Conservation (phyloP, 768 basidiomycete genomes). For the Peribolospora baueri region DNA sequence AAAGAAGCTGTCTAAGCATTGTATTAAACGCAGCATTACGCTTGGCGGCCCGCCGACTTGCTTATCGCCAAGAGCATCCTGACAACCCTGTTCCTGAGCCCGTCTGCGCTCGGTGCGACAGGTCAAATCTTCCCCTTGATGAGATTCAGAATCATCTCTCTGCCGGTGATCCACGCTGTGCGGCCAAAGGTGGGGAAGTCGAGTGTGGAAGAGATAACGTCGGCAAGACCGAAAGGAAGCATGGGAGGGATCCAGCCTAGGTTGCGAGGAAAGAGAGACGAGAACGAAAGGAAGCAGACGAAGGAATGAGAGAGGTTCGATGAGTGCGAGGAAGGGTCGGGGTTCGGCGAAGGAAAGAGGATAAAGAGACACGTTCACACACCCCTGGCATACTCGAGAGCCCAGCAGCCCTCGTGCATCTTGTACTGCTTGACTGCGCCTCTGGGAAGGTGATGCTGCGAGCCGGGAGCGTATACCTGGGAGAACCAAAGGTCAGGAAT, state of each 20-base stretch:
- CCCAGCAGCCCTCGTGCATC: slow-evolving; percentile 89
- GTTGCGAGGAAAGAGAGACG: background rate
- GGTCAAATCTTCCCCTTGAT: slow-evolving; percentile 59
- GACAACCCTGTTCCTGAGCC: too few relatives aligned
- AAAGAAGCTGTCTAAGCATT: too few relatives aligned
- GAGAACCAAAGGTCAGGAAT: background rate
- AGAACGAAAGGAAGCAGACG: background rate
- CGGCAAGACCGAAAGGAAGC: slow-evolving; percentile 81
- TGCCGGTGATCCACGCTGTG: slow-evolving; percentile 48
- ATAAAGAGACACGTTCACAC: slow-evolving; percentile 12
- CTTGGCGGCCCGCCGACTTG: too few relatives aligned
- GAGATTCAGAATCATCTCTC: slow-evolving; percentile 63
- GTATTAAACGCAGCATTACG: too few relatives aligned
- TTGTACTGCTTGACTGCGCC: slow-evolving; percentile 88
- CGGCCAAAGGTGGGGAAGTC: slow-evolving; percentile 60
- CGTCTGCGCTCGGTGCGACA: too few relatives aligned
- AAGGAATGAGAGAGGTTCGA: background rate
- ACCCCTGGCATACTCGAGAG: slow-evolving; percentile 87
- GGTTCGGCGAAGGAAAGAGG: background rate
- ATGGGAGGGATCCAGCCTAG: slow-evolving; percentile 91
- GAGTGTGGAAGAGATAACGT: slow-evolving; percentile 63
- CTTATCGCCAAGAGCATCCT: too few relatives aligned
- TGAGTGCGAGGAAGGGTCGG: background rate
- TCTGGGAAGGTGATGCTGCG: slow-evolving; percentile 57
- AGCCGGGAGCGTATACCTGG: slow-evolving; percentile 46